Conservation (phyloP, 306 rosid species). For the Sicyos baderoa region DNA sequence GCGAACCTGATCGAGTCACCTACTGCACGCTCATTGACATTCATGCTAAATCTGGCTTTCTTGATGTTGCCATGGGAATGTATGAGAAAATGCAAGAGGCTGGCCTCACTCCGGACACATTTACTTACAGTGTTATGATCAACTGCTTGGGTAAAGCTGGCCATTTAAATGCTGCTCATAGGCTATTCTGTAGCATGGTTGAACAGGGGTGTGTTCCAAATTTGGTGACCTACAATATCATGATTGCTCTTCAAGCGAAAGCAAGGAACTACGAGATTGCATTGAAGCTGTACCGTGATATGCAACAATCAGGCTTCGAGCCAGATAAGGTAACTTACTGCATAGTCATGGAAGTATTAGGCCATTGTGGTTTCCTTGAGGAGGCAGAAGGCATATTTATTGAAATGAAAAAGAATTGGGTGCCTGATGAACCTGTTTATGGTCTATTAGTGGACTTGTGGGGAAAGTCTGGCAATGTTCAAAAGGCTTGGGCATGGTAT, state of each 20-base stretch:
- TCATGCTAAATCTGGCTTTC: constrained; percentile 88
- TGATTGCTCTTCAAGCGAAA: constrained; percentile 93
- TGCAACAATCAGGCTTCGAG: constrained; percentile 76
- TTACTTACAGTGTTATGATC: constrained; percentile 91
- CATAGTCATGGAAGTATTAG: constrained; percentile 97
- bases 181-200: constrained; percentile 75
- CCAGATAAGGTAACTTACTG: constrained; percentile 90
- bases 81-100: constrained; percentile 79
- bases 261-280: constrained; percentile 81
- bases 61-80: constrained; percentile 72
- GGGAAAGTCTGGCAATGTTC: constrained; percentile 90
- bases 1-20: constrained; percentile 89
- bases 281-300: constrained; percentile 61
- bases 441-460: constrained; percentile 92
- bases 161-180: constrained; percentile 66
- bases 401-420: constrained; percentile 77
- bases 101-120: constrained; percentile 88
- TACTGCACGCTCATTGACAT: constrained; percentile 93
- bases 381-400: constrained; percentile 71
- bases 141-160: constrained; percentile 96
- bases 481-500: constrained; percentile 90
- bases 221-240: constrained; percentile 84
- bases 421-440: constrained; percentile 86
- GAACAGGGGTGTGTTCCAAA: constrained; percentile 81
- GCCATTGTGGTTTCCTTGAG: constrained; percentile 81